Percentiles rank a stretch among this genome's conserved stretches.
Conservation (phyloP, 257 asterid genomes). For the Solanum dulcamara region DNA sequence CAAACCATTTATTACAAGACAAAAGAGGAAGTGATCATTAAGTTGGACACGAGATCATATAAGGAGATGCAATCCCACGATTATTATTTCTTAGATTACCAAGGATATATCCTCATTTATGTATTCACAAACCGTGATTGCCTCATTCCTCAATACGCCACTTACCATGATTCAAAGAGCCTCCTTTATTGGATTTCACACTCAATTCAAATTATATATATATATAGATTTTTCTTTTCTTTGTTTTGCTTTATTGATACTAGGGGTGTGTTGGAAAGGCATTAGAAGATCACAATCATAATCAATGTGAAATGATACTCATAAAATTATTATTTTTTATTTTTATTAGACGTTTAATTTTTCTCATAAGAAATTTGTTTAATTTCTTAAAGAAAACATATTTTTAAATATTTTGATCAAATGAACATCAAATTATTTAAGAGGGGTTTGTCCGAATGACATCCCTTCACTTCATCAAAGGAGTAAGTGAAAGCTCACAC, state of each 20-base stretch:
- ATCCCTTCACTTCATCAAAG: too few species aligned
- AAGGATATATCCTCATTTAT: neutral
- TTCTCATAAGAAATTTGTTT: too few species aligned
- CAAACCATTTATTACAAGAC: neutral
- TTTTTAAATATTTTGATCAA: too few species aligned
- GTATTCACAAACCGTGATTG: conserved; percentile 6
- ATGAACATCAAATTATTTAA: too few species aligned
- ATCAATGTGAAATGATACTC: neutral
- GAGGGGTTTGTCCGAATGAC: too few species aligned
- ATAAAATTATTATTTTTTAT: neutral
- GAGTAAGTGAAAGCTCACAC: too few species aligned
- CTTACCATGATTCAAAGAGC: neutral
- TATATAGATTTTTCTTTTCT: neutral
- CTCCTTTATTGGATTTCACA: neutral
- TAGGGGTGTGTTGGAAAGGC: neutral
- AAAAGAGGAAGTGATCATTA: neutral
- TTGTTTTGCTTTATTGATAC: neutral
- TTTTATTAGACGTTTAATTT: neutral
- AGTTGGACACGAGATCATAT: neutral
- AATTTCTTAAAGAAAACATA: too few species aligned
- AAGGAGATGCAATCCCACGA: neutral
- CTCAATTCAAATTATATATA: neutral
- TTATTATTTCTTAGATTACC: conserved; percentile 10
- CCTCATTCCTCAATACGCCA: neutral
- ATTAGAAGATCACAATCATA: neutral